A percentile compares a stretch with the other conserved stretches of the same genome.
These are phyloP conservation scores for Phaffia australis DNA, from an alignment of 768 basidiomycete species.

Conservation along the genomic window DNA sequence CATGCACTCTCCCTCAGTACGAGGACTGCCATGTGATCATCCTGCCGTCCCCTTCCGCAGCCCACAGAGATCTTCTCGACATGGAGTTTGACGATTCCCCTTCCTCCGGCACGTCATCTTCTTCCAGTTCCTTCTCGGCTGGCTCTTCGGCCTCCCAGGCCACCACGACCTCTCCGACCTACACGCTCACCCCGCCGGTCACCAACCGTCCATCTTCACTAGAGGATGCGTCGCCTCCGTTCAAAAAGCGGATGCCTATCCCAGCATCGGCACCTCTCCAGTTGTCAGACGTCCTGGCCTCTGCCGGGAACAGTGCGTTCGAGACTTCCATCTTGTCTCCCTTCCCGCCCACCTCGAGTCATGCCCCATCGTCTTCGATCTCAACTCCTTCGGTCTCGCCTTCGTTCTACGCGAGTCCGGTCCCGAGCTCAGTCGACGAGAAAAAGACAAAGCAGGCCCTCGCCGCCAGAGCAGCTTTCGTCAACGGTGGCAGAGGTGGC, in stretches of 20 bases:
- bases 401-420: not conserved
- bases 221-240: slow-evolving; percentile 16
- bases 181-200: slow-evolving; percentile 3
- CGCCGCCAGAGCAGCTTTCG: slow-evolving; percentile 17
- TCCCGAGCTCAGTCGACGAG: slow-evolving; percentile 3
- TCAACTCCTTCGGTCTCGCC: too few species aligned
- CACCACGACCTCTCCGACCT: not conserved
- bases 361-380: too few species aligned
- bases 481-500: slow-evolving; percentile 9
- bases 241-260: slow-evolving; percentile 18
- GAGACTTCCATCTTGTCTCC: not conserved
- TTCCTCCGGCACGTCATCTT: slow-evolving; percentile 9
- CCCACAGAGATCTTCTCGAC: slow-evolving; percentile 9
- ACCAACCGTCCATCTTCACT: not conserved
- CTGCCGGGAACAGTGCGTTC: not conserved
- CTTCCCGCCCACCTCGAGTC: too few species aligned
- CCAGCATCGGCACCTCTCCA: slow-evolving; percentile 21
- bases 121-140: not conserved
- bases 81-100: slow-evolving; percentile 24
- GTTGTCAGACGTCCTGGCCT: slow-evolving; percentile 23
- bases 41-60: slow-evolving; percentile 16
- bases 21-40: slow-evolving; percentile 26
- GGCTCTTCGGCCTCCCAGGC: not conserved
- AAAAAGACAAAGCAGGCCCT: slow-evolving; percentile 25
- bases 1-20: slow-evolving; percentile 6